phyloP scores from a whole-genome alignment of 257 asterid genomes.

The Solanum phureja region DNA sequence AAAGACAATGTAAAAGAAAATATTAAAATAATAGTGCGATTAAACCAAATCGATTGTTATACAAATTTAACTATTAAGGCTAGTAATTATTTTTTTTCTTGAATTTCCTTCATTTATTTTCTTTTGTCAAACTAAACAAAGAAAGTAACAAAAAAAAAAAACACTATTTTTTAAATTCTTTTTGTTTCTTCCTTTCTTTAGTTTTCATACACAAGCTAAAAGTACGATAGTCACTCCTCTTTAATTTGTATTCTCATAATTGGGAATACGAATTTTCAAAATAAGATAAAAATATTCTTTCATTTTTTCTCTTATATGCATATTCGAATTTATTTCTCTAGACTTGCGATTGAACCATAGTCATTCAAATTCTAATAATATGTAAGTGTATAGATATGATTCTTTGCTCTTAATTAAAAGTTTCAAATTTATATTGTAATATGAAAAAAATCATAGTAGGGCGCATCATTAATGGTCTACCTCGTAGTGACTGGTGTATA shows the following conservation, averaged over 20 bases:
- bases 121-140: not conserved
- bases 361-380: not conserved
- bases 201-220: not conserved
- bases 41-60: no score
- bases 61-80: no score
- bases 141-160: no score
- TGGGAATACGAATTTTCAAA: not conserved
- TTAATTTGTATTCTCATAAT: not conserved
- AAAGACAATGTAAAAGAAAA: no score
- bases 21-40: no score
- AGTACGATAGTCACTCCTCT: not conserved
- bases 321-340: not conserved
- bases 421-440: not conserved
- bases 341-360: not conserved
- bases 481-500: not conserved
- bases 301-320: not conserved
- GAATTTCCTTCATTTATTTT: no score
- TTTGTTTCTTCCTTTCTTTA: not conserved
- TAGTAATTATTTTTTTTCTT: no score
- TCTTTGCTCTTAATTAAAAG: not conserved
- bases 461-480: not conserved
- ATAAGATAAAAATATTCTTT: not conserved
- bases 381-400: no score
- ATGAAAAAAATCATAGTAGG: no score
- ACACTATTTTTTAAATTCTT: not conserved